A percentile compares a stretch with the other conserved stretches of the same genome.
These are phyloP conservation scores for Brettanomyces nanus DNA, from an alignment of 805 yeast genomes.

Conservation along the genomic window DNA sequence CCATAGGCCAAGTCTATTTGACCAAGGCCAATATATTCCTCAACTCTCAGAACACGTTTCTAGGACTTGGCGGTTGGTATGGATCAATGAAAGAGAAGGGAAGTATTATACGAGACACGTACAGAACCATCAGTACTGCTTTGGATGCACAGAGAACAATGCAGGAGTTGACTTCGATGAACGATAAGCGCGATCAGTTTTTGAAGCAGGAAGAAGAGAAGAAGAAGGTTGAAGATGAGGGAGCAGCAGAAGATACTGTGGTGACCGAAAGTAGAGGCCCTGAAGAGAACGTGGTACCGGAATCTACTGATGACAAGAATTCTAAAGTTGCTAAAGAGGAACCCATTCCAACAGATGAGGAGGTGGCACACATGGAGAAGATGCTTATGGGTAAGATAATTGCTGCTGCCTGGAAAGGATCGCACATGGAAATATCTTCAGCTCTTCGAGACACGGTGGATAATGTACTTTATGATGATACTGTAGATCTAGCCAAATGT, in stretches of 20 bases:
- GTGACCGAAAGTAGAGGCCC: neutral
- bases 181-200: slow-evolving; percentile 36
- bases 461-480: slow-evolving; percentile 61
- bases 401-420: slow-evolving; percentile 93
- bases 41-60: slow-evolving; percentile 61
- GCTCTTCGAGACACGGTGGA: slow-evolving; percentile 81
- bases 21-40: slow-evolving; percentile 67
- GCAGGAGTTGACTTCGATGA: slow-evolving; percentile 67
- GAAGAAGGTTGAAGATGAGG: neutral
- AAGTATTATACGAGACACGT: slow-evolving; percentile 73
- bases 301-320: slow-evolving; percentile 16
- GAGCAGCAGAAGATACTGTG: neutral
- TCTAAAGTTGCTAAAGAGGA: slow-evolving; percentile 17
- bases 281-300: neutral
- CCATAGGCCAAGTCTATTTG: slow-evolving; percentile 74
- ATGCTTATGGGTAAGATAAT: slow-evolving; percentile 80
- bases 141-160: slow-evolving; percentile 77
- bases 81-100: slow-evolving; percentile 81
- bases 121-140: slow-evolving; percentile 73
- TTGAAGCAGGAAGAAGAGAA: slow-evolving; percentile 20
- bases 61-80: slow-evolving; percentile 81
- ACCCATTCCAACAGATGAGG: slow-evolving; percentile 43
- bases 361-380: slow-evolving; percentile 68
- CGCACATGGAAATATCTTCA: slow-evolving; percentile 75
- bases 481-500: slow-evolving; percentile 52